phyloP scores from a whole-genome alignment of 2,329 filamentous ascomycete species.

The Aspergillus tanneri region DNA sequence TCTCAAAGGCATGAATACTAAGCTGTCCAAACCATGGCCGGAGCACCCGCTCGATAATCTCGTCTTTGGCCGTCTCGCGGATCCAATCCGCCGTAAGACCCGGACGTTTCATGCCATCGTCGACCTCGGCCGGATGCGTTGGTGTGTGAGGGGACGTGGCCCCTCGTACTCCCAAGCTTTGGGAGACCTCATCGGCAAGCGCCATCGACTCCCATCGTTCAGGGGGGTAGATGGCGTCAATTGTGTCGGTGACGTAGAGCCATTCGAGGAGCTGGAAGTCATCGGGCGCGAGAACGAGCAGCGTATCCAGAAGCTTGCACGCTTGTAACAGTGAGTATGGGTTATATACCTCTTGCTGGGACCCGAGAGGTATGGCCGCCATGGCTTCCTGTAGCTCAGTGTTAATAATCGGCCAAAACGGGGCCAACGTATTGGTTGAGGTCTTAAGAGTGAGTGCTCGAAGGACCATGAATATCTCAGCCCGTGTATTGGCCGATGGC shows the following conservation, averaged over 20 bases:
- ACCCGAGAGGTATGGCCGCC: constrained; percentile 68
- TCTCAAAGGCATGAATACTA: constrained; percentile 91
- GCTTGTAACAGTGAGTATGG: constrained; percentile 79
- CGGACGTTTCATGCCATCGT: constrained; percentile 37
- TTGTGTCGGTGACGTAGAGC: constrained; percentile 95
- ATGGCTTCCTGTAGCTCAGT: constrained; percentile 79
- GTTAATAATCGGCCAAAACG: constrained; percentile 88
- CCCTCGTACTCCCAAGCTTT: constrained; percentile 62
- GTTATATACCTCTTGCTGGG: constrained; percentile 73
- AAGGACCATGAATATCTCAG: constrained; percentile 86
- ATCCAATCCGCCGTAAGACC: constrained; percentile 49
- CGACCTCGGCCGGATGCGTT: constrained; percentile 31
- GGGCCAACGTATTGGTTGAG: constrained; percentile 74
- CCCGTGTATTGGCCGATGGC: constrained; percentile 82
- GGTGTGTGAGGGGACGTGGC: constrained; percentile 25
- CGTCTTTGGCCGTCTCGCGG: constrained; percentile 54
- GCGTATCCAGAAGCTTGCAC: constrained; percentile 85
- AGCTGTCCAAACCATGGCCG: constrained; percentile 87
- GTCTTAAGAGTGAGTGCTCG: constrained; percentile 78
- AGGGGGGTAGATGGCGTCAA: constrained; percentile 88
- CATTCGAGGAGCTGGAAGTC: constrained; percentile 98
- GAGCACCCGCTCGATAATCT: constrained; percentile 73
- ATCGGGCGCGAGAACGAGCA: constrained; percentile 84
- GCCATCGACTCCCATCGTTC: constrained; percentile 67
- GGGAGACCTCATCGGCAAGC: constrained; percentile 79